Conservation (phyloP, 2,329 filamentous ascomycete genomes). For the Diaporthe eres region DNA sequence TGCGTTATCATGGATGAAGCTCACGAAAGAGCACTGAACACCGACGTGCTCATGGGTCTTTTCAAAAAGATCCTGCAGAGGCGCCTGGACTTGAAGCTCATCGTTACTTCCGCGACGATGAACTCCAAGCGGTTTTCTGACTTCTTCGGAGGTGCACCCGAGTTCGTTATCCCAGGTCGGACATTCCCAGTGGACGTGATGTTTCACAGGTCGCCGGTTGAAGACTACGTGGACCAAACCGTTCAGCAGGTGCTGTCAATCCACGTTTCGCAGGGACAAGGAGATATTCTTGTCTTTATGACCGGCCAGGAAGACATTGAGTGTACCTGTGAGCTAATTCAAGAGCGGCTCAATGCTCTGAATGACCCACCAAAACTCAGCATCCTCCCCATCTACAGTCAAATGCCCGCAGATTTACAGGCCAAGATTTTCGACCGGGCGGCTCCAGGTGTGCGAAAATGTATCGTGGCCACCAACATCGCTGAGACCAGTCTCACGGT, state of each 20-base stretch:
- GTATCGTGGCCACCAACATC: slow-evolving; percentile 98
- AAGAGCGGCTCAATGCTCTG: slow-evolving; percentile 86
- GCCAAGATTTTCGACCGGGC: slow-evolving; percentile 98
- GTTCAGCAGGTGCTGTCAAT: slow-evolving; percentile 97
- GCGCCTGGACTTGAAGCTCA: slow-evolving; percentile 91
- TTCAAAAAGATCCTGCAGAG: slow-evolving; percentile 97
- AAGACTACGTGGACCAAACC: slow-evolving; percentile 97
- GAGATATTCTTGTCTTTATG: slow-evolving; percentile 99
- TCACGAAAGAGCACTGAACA: slow-evolving; percentile 96
- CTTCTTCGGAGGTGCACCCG: slow-evolving; percentile 95
- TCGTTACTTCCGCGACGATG: slow-evolving; percentile 99
- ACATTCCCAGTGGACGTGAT: slow-evolving; percentile 98
- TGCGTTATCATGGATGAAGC: slow-evolving; percentile 99
- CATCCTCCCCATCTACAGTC: slow-evolving; percentile 97
- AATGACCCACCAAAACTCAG: slow-evolving; percentile 96
- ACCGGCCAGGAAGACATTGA: slow-evolving; percentile 99
- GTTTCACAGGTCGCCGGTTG: slow-evolving; percentile 93
- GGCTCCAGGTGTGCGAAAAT: slow-evolving; percentile 90
- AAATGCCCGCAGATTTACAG: slow-evolving; percentile 98
- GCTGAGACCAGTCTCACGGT: slow-evolving; percentile 98
- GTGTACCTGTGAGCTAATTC: slow-evolving; percentile 92
- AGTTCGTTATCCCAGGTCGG: slow-evolving; percentile 95
- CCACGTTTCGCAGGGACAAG: slow-evolving; percentile 92
- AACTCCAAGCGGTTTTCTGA: slow-evolving; percentile 96
- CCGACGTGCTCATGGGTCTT: slow-evolving; percentile 95